phyloP scores from a whole-genome alignment of 75 land plant species.

The Pseudotsuga menziesii region DNA sequence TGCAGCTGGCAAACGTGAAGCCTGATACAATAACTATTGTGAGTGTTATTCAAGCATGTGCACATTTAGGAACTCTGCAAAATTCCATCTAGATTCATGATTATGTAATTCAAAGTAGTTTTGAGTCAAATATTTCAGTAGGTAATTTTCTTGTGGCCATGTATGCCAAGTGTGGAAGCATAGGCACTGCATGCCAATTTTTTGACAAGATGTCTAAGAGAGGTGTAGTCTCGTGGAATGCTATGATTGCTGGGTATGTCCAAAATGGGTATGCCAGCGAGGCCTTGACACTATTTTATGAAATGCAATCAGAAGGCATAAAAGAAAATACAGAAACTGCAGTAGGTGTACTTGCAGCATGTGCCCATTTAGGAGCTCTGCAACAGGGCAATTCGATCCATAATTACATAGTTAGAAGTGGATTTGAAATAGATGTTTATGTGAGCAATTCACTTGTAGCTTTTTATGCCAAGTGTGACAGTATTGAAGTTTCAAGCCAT shows the following conservation, averaged over 20 bases:
- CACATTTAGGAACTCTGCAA: background rate
- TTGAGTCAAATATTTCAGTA: conserved; percentile 21
- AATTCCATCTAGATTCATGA: conserved; percentile 9
- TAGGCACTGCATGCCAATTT: conserved; percentile 14
- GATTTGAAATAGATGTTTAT: conserved; percentile 10
- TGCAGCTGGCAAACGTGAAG: conserved; percentile 11
- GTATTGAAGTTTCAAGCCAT: conserved; percentile 12
- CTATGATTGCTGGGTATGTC: conserved; percentile 28
- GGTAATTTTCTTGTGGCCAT: conserved; percentile 35
- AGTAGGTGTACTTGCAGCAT: conserved; percentile 8
- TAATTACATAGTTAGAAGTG: conserved; percentile 8
- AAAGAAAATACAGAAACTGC: conserved; percentile 2
- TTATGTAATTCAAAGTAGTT: conserved; percentile 15
- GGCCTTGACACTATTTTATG: conserved; percentile 12
- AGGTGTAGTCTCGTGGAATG: conserved; percentile 42
- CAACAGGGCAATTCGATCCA: conserved; percentile 13
- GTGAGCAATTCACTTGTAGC: conserved; percentile 11
- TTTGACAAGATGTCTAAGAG: conserved; percentile 16
- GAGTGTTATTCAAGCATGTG: conserved; percentile 19
- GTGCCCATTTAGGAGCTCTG: background rate
- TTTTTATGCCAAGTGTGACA: conserved; percentile 16
- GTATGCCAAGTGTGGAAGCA: conserved; percentile 24
- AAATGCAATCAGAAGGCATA: background rate
- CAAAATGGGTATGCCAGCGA: conserved; percentile 16
- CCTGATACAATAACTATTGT: conserved; percentile 18